phyloP scores from a whole-genome alignment of 208 protist genomes.

The Histomonas meleagridis region DNA sequence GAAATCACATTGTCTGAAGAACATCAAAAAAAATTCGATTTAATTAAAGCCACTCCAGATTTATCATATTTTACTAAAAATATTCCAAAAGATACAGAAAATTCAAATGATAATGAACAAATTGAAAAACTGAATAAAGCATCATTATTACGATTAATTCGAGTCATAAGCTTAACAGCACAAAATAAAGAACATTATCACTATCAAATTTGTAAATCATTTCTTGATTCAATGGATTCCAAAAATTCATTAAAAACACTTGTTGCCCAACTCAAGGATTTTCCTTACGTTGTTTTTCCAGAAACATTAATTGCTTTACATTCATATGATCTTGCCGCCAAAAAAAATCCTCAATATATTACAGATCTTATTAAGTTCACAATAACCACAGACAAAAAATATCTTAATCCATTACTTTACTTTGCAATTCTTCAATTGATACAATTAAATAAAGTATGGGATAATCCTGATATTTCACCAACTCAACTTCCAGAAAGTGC shows the following conservation, averaged over 20 bases:
- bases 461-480: not conserved
- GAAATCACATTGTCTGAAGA: not conserved
- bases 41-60: not conserved
- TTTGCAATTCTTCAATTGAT: not conserved
- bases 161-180: not conserved
- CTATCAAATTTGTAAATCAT: not conserved
- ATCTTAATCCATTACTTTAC: not conserved
- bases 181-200: not conserved
- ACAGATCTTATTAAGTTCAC: not conserved
- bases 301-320: not conserved
- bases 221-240: not conserved
- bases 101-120: not conserved
- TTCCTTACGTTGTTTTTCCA: not conserved
- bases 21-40: not conserved
- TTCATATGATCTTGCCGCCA: not conserved
- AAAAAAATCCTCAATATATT: not conserved
- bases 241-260: not conserved
- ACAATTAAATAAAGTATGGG: not conserved
- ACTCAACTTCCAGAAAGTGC: not conserved
- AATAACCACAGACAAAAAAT: too few species aligned
- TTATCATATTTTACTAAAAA: not conserved
- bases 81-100: not conserved
- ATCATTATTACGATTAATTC: not conserved
- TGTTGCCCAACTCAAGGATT: not conserved
- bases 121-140: conserved; percentile 22